These are phyloP conservation scores for Picea glauca DNA, from an alignment of 75 land plant species.

Conservation along the genomic window DNA sequence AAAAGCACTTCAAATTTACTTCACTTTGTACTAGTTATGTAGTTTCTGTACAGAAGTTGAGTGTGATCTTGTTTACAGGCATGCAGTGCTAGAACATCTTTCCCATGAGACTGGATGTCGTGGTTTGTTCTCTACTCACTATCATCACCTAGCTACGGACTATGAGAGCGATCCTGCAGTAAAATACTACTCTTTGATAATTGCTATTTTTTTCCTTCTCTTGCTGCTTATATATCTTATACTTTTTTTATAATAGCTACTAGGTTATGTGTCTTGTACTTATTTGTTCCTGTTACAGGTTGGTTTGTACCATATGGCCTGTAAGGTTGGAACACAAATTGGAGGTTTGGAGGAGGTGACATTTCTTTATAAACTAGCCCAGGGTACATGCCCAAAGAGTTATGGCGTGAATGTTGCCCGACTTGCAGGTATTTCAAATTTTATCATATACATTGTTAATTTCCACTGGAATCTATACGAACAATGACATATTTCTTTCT, in stretches of 20 bases:
- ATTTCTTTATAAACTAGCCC: constrained; percentile 71
- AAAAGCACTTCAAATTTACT: not conserved
- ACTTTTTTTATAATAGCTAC: not conserved
- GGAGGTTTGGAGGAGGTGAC: constrained; percentile 85
- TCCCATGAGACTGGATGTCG: constrained; percentile 51
- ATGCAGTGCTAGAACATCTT: constrained; percentile 80
- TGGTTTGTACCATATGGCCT: constrained; percentile 78
- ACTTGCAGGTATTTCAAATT: constrained; percentile 60
- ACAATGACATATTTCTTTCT: not conserved
- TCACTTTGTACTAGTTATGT: not conserved
- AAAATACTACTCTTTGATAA: constrained; percentile 8
- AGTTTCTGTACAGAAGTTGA: constrained; percentile 9
- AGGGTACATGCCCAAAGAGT: constrained; percentile 94
- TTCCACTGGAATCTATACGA: not conserved
- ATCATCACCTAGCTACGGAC: constrained; percentile 75
- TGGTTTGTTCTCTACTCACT: constrained; percentile 70
- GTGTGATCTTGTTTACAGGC: constrained; percentile 37
- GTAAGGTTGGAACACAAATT: constrained; percentile 61
- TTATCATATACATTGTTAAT: not conserved
- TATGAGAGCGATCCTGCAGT: constrained; percentile 68
- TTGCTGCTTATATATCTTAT: not conserved
- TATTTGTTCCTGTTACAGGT: constrained; percentile 36
- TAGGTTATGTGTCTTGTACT: not conserved
- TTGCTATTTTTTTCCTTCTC: not conserved
- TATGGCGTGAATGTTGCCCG: constrained; percentile 98